Evolutionary conservation across 2,329 filamentous ascomycete species (phyloP), one percentile per base, ranked within the genome.

Genomic region (Acrodontium crateriforme): DNA sequence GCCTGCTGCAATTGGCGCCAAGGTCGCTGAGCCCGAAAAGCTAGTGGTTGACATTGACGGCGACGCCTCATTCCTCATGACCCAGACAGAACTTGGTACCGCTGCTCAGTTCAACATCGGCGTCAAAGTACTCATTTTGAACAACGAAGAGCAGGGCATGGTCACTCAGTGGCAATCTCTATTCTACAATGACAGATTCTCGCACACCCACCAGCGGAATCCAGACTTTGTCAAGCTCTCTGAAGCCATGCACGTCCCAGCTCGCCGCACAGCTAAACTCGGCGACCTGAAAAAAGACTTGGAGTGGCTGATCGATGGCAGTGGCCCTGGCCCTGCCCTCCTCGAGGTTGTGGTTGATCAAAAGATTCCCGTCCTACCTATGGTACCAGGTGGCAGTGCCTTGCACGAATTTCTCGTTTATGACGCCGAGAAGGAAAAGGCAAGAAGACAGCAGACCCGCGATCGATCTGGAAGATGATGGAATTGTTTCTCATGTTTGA

Each of bases 51-150:
- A 95, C 55, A 91, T 95, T 47, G 89, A 98, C 53, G 89, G 89
- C 37, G 89, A 95, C 54, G 89, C 87, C n/a, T 94, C 85, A 3
- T 95, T 98, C 65, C 82, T 83, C 67, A 95, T 98, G 89, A 95
- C 89, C 5, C 67, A 94, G 34, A 94, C 87, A 2, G 89, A 98
- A 62, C 74, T 98, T 29, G 81, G 79, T 24, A 94, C 87, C 2
- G 85, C 85, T 22, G 73, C 80, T 6, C 85, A 98, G 60, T 95
- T 95, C 66, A 81, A 89, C 62, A 94, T 95, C 54, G 85, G 81
- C 40, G 77, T 92, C 56, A 95, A 95, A 69, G 69, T 95, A 35
- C 83, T 95, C 44, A 67, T 95, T 15, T 59, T 98, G 31, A 95
- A 95, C 67, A 98, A 93, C 57, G 84, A 92, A 56, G 84, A 95